Base-by-base conservation (phyloP, 192 early-diverging fungal species). In the Podila clonocystis region DNA sequence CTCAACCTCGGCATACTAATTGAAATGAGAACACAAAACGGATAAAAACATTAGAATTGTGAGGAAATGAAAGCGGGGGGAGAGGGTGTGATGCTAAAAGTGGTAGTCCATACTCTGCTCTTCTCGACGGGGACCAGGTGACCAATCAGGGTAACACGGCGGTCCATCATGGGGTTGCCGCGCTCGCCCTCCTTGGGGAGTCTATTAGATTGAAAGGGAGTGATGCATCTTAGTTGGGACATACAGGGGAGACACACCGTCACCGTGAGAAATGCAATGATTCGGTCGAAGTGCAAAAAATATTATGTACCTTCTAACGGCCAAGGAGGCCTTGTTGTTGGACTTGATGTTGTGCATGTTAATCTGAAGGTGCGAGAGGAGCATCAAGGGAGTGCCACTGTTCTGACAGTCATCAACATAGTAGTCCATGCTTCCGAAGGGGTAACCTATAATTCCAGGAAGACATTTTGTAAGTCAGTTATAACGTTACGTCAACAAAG, bases 351-450 rank as follows among this genome's bases (percentile, higher is more conserved):
- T 84, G 52, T 70, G 68, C 30, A 84, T 49, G 59, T 82, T 84
- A 50, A 82, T 71, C 75, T 88, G 85, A 9, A 84, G 70, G 57
- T 82, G 59, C 2, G 83, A 85, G 63, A 88, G 74, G 12, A 86
- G 68, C 57, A 88, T 61, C 36, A 88, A 66, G 11, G 82, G 75
- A 67, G 76, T 77, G 34, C 87, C 87, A 19, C 62, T 73, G 17
- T 70, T 24, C 28, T 78, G 64, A 60, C 87, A 88, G 28, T 84
- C 78, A 68, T 85, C 87, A 9, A 67, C 64, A 48, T 82, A 88
- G 45, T 88, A 88, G 24, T 88, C 87, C 82, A 88, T 70, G 33
- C 84, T 73, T 49, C 83, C 85, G 59, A 88, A 86, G 19, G 87
- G 87, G 74, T 75, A 82, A 7, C 83, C 85, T 86, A 62, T 38